Conservation (phyloP, 2,329 filamentous ascomycete genomes). For the Sclerotinia spermophila region DNA sequence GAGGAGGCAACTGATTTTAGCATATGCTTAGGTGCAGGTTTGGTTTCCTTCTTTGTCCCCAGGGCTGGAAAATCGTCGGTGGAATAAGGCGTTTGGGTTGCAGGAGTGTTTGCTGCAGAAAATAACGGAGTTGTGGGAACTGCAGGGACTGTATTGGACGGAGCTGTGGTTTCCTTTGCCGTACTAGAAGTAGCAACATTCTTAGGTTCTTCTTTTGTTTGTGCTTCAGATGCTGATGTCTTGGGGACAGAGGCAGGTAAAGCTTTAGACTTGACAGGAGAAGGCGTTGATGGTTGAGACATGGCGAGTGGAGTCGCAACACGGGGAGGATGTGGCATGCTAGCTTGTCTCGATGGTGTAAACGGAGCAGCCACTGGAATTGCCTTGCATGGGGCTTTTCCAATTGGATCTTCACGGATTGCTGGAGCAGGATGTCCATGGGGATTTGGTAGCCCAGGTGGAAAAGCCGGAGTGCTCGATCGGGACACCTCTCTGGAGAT, state of each 20-base stretch:
- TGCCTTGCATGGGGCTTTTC: slow-evolving; percentile 30
- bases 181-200: slow-evolving; percentile 45
- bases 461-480: slow-evolving; percentile 42
- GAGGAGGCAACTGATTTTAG: slow-evolving; percentile 21
- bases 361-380: slow-evolving; percentile 34
- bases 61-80: slow-evolving; percentile 60
- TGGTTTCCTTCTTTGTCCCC: slow-evolving; percentile 34
- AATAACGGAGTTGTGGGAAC: slow-evolving; percentile 46
- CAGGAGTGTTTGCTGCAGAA: background rate
- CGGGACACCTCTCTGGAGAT: slow-evolving; percentile 26
- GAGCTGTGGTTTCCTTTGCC: slow-evolving; percentile 44
- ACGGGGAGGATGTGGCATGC: slow-evolving; percentile 26
- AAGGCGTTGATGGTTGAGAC: slow-evolving; percentile 29
- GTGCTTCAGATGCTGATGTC: slow-evolving; percentile 5
- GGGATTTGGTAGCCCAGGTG: slow-evolving; percentile 43
- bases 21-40: slow-evolving; percentile 19
- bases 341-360: slow-evolving; percentile 29
- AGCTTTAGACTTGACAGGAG: slow-evolving; percentile 16
- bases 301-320: slow-evolving; percentile 33
- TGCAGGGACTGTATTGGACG: slow-evolving; percentile 25
- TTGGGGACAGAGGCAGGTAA: background rate
- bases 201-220: slow-evolving; percentile 45
- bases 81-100: background rate
- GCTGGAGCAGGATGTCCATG: slow-evolving; percentile 40
- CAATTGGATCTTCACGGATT: slow-evolving; percentile 27